Evolutionary conservation across 441 rosid species (phyloP).

Genomic region (Aleurites moluccanus): DNA sequence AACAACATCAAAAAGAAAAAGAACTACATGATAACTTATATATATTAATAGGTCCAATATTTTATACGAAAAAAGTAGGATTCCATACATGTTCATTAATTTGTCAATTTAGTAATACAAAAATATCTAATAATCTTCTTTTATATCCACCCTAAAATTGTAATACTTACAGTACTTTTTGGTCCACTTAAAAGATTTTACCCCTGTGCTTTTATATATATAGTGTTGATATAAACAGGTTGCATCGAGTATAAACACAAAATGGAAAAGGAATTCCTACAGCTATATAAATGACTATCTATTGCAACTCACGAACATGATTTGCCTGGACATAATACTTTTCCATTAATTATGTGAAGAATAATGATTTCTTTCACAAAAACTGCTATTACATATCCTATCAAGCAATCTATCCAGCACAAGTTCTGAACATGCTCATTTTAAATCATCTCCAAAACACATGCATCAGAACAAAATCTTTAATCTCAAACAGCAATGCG

Average conservation of each 20-base stretch:
- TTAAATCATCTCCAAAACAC: not conserved
- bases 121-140: not conserved
- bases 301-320: not conserved
- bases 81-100: not conserved
- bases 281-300: no score
- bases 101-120: not conserved
- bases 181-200: not conserved
- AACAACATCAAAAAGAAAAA: no score
- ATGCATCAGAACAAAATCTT: not conserved
- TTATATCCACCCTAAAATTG: not conserved
- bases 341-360: not conserved
- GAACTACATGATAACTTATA: not conserved
- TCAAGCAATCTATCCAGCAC: not conserved
- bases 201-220: not conserved
- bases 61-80: not conserved
- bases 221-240: not conserved
- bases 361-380: not conserved
- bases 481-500: no score
- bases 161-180: not conserved
- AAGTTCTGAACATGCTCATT: not conserved
- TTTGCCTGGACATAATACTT: not conserved
- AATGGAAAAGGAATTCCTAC: not conserved
- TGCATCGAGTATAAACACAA: not conserved
- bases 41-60: not conserved
- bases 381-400: not conserved